These are phyloP conservation scores for Bipolaris sorokiniana DNA, from an alignment of 2,329 filamentous ascomycete genomes.

Conservation along the genomic window DNA sequence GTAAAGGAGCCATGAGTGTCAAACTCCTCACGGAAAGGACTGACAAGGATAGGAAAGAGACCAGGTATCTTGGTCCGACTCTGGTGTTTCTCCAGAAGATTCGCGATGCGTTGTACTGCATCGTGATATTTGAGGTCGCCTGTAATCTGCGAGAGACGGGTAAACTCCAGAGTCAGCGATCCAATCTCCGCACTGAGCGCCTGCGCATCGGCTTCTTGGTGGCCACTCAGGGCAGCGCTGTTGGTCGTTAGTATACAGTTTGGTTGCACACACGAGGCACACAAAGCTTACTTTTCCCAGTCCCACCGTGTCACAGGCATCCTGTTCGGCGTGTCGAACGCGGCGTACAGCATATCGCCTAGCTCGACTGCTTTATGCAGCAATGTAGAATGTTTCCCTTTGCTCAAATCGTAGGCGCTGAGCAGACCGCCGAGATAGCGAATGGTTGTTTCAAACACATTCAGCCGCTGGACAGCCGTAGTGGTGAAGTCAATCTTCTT, in stretches of 20 bases:
- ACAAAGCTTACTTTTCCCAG: slow-evolving; percentile 42
- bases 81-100: slow-evolving; percentile 44
- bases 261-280: neutral
- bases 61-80: slow-evolving; percentile 47
- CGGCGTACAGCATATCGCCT: slow-evolving; percentile 53
- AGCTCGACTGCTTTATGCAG: slow-evolving; percentile 50
- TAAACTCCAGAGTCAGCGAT: slow-evolving; percentile 49
- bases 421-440: slow-evolving; percentile 49
- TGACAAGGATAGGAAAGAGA: slow-evolving; percentile 46
- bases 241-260: slow-evolving; percentile 19
- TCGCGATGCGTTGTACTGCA: slow-evolving; percentile 46
- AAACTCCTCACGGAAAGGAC: slow-evolving; percentile 40
- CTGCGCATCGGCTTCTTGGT: slow-evolving; percentile 39
- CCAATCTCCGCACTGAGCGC: slow-evolving; percentile 48
- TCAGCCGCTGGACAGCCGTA: slow-evolving; percentile 43
- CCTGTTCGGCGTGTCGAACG: slow-evolving; percentile 54
- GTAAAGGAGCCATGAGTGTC: slow-evolving; percentile 51
- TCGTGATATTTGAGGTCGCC: slow-evolving; percentile 49
- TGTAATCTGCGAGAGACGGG: slow-evolving; percentile 48
- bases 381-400: slow-evolving; percentile 44
- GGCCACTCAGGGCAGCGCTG: slow-evolving; percentile 38
- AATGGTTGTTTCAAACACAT: slow-evolving; percentile 52
- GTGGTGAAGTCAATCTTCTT: slow-evolving; percentile 62
- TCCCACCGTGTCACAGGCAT: slow-evolving; percentile 51
- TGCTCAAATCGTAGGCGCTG: slow-evolving; percentile 47